These are phyloP conservation scores for Cyclotella choctawhatcheeana DNA, from an alignment of 108 stramenopile species.

Conservation along the genomic window DNA sequence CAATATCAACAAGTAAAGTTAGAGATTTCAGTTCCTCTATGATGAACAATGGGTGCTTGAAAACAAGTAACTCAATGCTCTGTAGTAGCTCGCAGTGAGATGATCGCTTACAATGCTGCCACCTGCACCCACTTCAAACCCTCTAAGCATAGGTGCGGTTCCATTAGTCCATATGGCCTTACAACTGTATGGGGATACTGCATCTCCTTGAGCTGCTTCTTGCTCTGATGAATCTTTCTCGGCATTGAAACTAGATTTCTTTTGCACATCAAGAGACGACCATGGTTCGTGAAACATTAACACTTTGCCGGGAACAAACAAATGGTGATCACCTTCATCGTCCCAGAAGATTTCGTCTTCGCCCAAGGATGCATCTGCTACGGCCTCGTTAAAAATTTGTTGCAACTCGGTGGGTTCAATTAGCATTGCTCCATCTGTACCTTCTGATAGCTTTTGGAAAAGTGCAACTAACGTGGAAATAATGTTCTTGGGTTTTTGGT, in stretches of 20 bases:
- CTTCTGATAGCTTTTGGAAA: conserved; percentile 53
- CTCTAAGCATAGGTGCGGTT: conserved; percentile 52
- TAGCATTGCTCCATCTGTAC: conserved; percentile 54
- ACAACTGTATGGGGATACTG: neutral
- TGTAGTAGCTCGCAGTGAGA: conserved; percentile 49
- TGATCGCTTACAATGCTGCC: conserved; percentile 68
- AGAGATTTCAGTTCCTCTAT: neutral
- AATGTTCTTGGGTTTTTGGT: conserved; percentile 14
- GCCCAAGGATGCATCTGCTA: conserved; percentile 52
- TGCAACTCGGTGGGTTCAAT: conserved; percentile 50
- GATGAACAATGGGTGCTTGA: neutral
- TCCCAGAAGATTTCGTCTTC: conserved; percentile 50
- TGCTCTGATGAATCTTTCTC: conserved; percentile 2
- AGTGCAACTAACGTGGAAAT: conserved; percentile 50
- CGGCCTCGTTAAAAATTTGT: conserved; percentile 47
- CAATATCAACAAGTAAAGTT: neutral
- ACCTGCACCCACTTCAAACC: conserved; percentile 68
- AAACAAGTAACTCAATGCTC: conserved; percentile 1
- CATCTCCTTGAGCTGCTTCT: conserved; percentile 10
- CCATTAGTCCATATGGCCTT: conserved; percentile 60
- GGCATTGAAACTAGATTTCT: neutral
- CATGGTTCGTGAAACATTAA: conserved; percentile 61
- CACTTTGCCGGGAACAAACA: conserved; percentile 68
- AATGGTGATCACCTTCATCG: conserved; percentile 52
- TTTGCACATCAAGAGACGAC: too few relatives aligned